A percentile compares a stretch with the other conserved stretches of the same genome.
phyloP scores from a whole-genome alignment of 2,329 filamentous ascomycete species.

The Colletotrichum plurivorum region DNA sequence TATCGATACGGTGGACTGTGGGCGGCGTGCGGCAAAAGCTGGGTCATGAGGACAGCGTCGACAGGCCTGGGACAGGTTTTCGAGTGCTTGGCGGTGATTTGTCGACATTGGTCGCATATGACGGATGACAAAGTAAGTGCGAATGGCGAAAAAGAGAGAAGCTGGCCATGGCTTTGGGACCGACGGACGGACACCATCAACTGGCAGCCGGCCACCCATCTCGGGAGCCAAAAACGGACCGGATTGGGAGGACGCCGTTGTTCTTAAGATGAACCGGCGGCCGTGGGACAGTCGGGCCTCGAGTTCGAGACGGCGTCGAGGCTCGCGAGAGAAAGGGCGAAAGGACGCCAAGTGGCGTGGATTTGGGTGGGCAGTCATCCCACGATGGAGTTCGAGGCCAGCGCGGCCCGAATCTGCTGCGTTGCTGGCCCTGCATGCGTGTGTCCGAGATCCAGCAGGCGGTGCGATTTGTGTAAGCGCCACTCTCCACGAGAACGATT shows the following conservation, averaged over 20 bases:
- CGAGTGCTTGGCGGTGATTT: slow-evolving; percentile 14
- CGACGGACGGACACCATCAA: not conserved
- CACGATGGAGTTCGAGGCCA: slow-evolving; percentile 25
- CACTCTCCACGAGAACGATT: no score
- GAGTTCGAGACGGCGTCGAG: slow-evolving; percentile 23
- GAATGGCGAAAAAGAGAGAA: not conserved
- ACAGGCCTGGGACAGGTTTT: slow-evolving; percentile 13
- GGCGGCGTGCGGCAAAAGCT: slow-evolving; percentile 10
- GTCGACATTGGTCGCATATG: not conserved
- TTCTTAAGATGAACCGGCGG: slow-evolving; percentile 33
- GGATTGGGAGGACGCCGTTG: slow-evolving; percentile 17
- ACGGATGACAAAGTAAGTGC: not conserved
- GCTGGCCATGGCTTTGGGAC: not conserved
- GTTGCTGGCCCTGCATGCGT: no score
- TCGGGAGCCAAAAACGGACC: slow-evolving; percentile 25
- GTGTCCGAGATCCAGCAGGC: no score
- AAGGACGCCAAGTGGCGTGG: slow-evolving; percentile 21
- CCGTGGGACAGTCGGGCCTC: slow-evolving; percentile 19
- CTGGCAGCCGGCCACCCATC: not conserved
- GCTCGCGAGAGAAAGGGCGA: slow-evolving; percentile 15
- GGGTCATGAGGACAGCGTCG: slow-evolving; percentile 19
- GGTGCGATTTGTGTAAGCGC: no score
- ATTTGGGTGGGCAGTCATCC: slow-evolving; percentile 30
- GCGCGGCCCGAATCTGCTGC: slow-evolving; percentile 27
- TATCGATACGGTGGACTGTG: slow-evolving; percentile 15